phyloP scores from a whole-genome alignment of 768 basidiomycete genomes.

The Tubosaeta brunneosetosa region DNA sequence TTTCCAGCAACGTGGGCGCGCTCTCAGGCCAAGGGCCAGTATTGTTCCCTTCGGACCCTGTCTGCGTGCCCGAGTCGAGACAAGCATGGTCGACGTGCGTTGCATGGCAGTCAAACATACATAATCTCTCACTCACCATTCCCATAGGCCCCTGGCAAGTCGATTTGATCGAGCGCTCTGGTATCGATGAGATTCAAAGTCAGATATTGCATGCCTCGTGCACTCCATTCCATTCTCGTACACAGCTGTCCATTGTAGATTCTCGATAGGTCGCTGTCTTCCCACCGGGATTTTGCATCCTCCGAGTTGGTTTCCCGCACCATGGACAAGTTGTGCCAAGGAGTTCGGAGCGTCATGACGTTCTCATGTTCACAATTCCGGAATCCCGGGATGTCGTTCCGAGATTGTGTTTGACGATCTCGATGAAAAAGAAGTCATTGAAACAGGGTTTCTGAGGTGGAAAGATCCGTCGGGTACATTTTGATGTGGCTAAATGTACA shows the following conservation, averaged over 20 bases:
- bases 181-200: conserved; percentile 4
- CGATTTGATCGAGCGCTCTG: background rate
- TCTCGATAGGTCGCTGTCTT: background rate
- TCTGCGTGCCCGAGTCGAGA: background rate
- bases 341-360: background rate
- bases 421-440: background rate
- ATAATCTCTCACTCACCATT: background rate
- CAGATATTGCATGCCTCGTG: conserved; percentile 6
- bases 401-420: background rate
- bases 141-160: background rate
- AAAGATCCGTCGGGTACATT: background rate
- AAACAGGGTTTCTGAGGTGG: background rate
- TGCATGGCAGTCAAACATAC: background rate
- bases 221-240: conserved; percentile 3
- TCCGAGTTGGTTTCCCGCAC: background rate
- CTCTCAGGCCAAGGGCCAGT: background rate
- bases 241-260: background rate
- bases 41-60: background rate
- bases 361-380: background rate
- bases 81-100: background rate
- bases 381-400: background rate
- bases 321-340: background rate
- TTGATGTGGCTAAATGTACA: conserved; percentile 5
- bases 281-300: background rate
- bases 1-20: background rate